phyloP scores from a whole-genome alignment of 2,329 filamentous ascomycete species.

The Fusarium liriodendri region DNA sequence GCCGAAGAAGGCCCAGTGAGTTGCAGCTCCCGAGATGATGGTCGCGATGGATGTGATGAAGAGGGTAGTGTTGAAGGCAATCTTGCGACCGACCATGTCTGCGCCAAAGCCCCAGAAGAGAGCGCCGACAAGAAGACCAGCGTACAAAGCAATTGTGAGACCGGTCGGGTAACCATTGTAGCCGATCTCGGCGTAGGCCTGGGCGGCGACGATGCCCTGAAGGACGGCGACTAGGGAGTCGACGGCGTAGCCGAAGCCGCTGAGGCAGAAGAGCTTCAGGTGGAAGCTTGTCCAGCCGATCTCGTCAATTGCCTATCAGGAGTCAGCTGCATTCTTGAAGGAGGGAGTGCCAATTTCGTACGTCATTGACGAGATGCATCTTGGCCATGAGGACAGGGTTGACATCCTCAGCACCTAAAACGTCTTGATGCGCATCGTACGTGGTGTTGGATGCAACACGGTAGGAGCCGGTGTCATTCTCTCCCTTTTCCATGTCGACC shows the following conservation, averaged over 20 bases:
- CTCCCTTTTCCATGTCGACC: constrained; percentile 2
- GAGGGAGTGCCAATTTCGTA: neutral
- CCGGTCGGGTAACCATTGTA: constrained; percentile 49
- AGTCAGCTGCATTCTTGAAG: neutral
- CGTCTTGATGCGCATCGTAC: neutral
- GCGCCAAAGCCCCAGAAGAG: constrained; percentile 74
- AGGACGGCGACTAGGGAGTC: constrained; percentile 67
- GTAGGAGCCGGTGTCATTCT: constrained; percentile 1
- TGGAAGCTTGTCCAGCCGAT: constrained; percentile 64
- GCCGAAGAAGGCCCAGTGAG: constrained; percentile 71
- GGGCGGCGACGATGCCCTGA: constrained; percentile 67
- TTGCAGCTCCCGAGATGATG: constrained; percentile 71
- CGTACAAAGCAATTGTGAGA: constrained; percentile 67
- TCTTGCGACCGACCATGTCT: constrained; percentile 72
- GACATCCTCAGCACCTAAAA: neutral
- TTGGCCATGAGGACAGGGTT: constrained; percentile 13
- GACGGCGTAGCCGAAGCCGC: constrained; percentile 64
- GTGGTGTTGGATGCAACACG: constrained; percentile 3
- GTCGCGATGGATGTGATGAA: constrained; percentile 70
- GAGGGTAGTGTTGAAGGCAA: constrained; percentile 73
- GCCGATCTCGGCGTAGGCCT: constrained; percentile 61
- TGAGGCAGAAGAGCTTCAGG: constrained; percentile 69
- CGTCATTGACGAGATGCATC: constrained; percentile 29
- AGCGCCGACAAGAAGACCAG: constrained; percentile 60
- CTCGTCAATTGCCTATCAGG: constrained; percentile 54